Conservation (phyloP, 352 stramenopile genomes). For the Phytophthora brassicae region DNA sequence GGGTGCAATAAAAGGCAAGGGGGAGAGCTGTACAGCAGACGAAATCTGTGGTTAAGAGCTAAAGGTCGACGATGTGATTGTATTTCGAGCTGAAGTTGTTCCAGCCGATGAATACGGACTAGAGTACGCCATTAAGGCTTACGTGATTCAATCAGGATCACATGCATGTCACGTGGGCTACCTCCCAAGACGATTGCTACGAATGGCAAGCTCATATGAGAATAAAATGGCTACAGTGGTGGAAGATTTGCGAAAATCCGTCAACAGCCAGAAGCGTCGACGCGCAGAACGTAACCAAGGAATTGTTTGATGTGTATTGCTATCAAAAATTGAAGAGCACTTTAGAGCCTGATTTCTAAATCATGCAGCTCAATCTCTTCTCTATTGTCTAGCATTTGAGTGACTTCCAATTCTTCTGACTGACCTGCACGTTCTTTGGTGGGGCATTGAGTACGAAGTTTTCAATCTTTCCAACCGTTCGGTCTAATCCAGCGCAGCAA, state of each 20-base stretch:
- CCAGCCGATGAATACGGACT: not conserved
- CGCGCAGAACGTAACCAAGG: no score
- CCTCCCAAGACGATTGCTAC: not conserved
- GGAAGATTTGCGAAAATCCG: not conserved
- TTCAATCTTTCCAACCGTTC: no score
- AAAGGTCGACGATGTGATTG: not conserved
- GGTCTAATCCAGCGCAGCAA: no score
- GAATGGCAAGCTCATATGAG: not conserved
- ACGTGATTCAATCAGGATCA: not conserved
- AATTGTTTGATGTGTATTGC: no score
- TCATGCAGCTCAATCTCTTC: no score
- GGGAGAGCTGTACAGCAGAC: not conserved
- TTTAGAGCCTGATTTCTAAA: no score
- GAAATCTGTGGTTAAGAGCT: not conserved
- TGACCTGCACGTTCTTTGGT: no score
- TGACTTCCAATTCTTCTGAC: no score
- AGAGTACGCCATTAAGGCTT: constrained; percentile 2
- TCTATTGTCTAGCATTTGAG: no score
- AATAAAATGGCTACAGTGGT: constrained; percentile 8
- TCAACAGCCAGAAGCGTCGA: no score
- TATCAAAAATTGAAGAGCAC: no score
- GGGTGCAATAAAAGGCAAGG: not conserved
- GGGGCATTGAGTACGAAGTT: no score
- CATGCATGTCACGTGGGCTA: constrained; percentile 6
- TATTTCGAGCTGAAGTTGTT: not conserved